Percentiles rank a stretch among this genome's conserved stretches.
These are phyloP conservation scores for Microbotryum silenes-acaulis DNA, from an alignment of 1,284 basidiomycete genomes.

Conservation along the genomic window DNA sequence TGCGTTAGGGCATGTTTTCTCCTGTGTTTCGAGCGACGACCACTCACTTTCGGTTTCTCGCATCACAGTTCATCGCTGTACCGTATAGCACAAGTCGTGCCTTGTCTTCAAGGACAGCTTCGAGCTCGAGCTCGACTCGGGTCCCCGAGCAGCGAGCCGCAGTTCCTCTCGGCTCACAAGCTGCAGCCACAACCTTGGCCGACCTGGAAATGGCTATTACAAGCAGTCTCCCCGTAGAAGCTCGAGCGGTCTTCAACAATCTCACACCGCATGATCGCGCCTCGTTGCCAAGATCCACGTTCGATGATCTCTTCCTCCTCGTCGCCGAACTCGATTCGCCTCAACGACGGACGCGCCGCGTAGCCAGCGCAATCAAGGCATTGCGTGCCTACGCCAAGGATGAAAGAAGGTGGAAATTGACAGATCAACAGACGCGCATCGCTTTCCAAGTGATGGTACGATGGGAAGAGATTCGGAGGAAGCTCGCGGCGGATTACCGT, in stretches of 20 bases:
- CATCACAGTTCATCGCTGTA: too few relatives aligned
- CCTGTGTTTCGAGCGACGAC: too few relatives aligned
- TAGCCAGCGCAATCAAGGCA: conserved; percentile 1
- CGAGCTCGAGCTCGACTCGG: too few relatives aligned
- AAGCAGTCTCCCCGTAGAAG: too few relatives aligned
- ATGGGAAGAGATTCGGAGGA: neutral
- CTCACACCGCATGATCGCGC: neutral
- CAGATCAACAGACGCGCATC: neutral
- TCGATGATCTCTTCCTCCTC: conserved; percentile 9
- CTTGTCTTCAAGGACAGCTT: too few relatives aligned
- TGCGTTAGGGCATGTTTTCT: too few relatives aligned
- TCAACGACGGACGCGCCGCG: neutral
- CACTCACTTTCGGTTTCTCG: too few relatives aligned
- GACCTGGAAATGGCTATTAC: too few relatives aligned
- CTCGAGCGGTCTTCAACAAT: neutral
- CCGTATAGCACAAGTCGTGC: too few relatives aligned
- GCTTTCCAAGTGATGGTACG: neutral
- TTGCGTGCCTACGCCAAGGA: neutral
- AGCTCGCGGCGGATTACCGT: neutral
- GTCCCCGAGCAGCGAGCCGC: too few relatives aligned
- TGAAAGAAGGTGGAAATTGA: neutral
- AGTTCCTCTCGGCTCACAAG: too few relatives aligned
- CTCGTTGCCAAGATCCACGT: neutral
- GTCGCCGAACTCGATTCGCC: neutral
- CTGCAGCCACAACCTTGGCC: too few relatives aligned